These are phyloP conservation scores for Prototheca stagnorum DNA, from an alignment of 163 green algal species.

Conservation along the genomic window DNA sequence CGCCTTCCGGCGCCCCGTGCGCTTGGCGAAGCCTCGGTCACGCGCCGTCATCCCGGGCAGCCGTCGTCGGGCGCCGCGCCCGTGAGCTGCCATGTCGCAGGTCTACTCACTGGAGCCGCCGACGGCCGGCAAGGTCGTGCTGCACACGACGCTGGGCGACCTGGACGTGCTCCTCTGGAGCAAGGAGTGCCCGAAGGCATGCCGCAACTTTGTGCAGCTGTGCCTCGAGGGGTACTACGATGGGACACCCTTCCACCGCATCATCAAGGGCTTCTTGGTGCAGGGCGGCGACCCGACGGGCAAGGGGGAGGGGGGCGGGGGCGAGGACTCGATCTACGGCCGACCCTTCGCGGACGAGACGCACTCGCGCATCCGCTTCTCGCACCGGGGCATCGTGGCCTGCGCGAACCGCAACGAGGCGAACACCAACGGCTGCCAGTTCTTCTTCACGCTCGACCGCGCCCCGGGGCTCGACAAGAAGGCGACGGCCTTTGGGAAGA, in stretches of 20 bases:
- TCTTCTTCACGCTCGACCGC: constrained; percentile 91
- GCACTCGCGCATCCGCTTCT: constrained; percentile 84
- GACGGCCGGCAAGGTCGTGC: constrained; percentile 31
- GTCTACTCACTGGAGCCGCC: constrained; percentile 87
- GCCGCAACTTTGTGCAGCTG: constrained; percentile 93
- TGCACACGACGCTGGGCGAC: constrained; percentile 76
- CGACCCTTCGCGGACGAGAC: constrained; percentile 73
- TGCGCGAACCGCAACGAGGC: constrained; percentile 69
- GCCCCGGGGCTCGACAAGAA: constrained; percentile 71
- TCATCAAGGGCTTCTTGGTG: constrained; percentile 62
- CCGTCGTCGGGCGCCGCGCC: no score
- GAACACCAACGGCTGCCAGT: constrained; percentile 87
- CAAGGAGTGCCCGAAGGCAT: constrained; percentile 83
- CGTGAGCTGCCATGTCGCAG: constrained; percentile 72
- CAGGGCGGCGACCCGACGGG: constrained; percentile 60
- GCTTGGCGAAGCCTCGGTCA: no score
- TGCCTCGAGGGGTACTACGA: constrained; percentile 92
- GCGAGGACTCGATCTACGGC: constrained; percentile 82
- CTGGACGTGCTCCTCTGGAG: constrained; percentile 92
- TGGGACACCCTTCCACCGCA: constrained; percentile 65
- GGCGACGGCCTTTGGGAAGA: constrained; percentile 91
- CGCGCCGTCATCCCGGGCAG: no score
- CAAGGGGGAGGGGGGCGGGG: constrained; percentile 46
- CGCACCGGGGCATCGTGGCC: constrained; percentile 72
- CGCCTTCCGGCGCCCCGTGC: no score